phyloP scores from a whole-genome alignment of 2,329 filamentous ascomycete genomes.

The Hypoxylon sp. region DNA sequence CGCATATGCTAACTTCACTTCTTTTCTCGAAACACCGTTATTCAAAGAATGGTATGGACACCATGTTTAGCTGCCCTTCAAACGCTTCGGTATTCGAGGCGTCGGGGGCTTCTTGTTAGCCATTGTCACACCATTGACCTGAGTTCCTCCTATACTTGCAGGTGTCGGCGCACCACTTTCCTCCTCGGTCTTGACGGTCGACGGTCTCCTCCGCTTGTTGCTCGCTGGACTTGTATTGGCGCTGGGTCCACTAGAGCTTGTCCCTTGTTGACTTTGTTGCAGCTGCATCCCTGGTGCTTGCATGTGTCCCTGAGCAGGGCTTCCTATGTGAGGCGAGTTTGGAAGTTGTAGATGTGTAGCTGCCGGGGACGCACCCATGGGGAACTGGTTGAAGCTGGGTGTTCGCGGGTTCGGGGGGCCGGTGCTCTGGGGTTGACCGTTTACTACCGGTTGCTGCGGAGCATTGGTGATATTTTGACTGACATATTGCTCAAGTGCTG shows the following conservation, averaged over 20 bases:
- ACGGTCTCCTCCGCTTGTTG: constrained; percentile 72
- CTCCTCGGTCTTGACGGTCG: constrained; percentile 71
- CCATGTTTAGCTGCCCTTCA: constrained; percentile 62
- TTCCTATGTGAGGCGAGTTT: constrained; percentile 73
- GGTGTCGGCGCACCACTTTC: constrained; percentile 68
- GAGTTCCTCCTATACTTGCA: constrained; percentile 57
- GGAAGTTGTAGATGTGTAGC: constrained; percentile 73
- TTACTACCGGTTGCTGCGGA: constrained; percentile 58
- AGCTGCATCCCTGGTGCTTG: constrained; percentile 77
- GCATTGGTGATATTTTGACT: constrained; percentile 61
- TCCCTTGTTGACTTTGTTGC: constrained; percentile 78
- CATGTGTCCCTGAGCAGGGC: constrained; percentile 74
- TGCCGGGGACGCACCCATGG: constrained; percentile 72
- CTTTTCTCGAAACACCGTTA: constrained; percentile 15
- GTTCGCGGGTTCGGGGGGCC: constrained; percentile 66
- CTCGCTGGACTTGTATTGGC: constrained; percentile 76
- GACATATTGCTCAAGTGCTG: constrained; percentile 74
- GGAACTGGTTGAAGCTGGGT: constrained; percentile 70
- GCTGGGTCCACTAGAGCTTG: constrained; percentile 75
- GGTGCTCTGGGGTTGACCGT: constrained; percentile 62
- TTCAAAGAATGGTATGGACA: neutral
- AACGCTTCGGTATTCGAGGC: constrained; percentile 69
- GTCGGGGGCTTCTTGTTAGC: constrained; percentile 69
- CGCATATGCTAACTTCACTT: constrained; percentile 47
- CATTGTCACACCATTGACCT: constrained; percentile 67